Percentiles rank a stretch among this genome's conserved stretches.
These are phyloP conservation scores for Sporothrix variecibatus DNA, from an alignment of 2,329 filamentous ascomycete species.

Conservation along the genomic window DNA sequence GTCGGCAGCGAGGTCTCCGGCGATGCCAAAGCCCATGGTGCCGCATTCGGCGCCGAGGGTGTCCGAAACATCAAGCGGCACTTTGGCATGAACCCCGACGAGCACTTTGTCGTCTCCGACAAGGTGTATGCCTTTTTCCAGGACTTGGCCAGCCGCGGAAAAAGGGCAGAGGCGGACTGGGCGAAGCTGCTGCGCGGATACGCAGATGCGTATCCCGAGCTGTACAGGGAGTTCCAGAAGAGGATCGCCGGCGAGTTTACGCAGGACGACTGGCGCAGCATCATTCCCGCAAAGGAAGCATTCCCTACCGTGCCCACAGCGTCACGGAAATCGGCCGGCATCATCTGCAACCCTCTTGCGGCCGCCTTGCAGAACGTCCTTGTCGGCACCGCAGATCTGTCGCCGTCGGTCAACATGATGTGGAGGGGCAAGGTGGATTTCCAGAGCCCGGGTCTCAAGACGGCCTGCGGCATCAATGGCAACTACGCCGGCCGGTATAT, in stretches of 20 bases:
- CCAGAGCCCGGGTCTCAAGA: slow-evolving; percentile 36
- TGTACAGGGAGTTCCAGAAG: too few relatives aligned
- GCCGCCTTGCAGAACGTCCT: slow-evolving; percentile 45
- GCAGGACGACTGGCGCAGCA: too few relatives aligned
- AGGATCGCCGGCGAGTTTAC: too few relatives aligned
- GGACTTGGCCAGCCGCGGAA: too few relatives aligned
- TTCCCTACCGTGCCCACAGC: slow-evolving; percentile 54
- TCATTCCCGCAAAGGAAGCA: slow-evolving; percentile 12
- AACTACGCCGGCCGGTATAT: slow-evolving; percentile 56
- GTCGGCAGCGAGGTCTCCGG: slow-evolving; percentile 50
- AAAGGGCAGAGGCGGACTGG: too few relatives aligned
- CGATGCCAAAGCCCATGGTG: slow-evolving; percentile 58
- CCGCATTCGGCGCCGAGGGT: slow-evolving; percentile 55
- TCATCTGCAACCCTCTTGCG: slow-evolving; percentile 52
- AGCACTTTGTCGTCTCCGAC: not conserved
- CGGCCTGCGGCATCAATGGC: not conserved
- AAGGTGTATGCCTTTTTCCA: slow-evolving; percentile 48
- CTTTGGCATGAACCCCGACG: not conserved
- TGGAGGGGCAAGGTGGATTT: slow-evolving; percentile 54
- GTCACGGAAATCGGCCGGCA: slow-evolving; percentile 49
- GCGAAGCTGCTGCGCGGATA: too few relatives aligned
- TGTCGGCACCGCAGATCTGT: slow-evolving; percentile 51
- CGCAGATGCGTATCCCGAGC: too few relatives aligned
- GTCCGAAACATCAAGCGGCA: slow-evolving; percentile 53
- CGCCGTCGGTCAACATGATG: slow-evolving; percentile 52